Evolutionary conservation across 345 rosid species (phyloP).

Genomic region (Citrus inodora): DNA sequence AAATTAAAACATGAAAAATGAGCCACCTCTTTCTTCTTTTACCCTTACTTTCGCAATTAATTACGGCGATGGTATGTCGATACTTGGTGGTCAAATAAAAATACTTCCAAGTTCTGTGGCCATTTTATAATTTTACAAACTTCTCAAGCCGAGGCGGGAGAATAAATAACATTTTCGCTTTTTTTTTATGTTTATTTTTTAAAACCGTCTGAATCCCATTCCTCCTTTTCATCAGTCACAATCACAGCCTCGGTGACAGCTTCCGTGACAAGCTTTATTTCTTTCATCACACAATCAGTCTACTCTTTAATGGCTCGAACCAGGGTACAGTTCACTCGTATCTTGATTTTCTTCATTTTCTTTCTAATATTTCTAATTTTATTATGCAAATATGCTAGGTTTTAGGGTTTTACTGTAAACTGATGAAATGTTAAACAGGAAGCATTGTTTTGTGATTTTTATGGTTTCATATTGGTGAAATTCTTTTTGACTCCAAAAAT

Average conservation of each 20-base stretch:
- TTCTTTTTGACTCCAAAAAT: neutral
- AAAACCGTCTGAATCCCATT: neutral
- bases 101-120: neutral
- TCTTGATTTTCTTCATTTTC: neutral
- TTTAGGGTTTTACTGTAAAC: conserved; percentile 13
- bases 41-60: neutral
- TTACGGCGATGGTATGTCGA: neutral
- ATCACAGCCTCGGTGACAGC: conserved; percentile 23
- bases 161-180: neutral
- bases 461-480: neutral
- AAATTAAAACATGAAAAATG: neutral
- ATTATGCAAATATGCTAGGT: neutral
- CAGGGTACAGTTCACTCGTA: conserved; percentile 35
- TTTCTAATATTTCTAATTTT: neutral
- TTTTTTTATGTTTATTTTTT: neutral
- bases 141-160: conserved; percentile 23
- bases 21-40: neutral
- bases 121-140: neutral
- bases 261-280: conserved; percentile 27
- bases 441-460: neutral
- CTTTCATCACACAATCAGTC: neutral
- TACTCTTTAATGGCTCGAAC: conserved; percentile 60
- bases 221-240: neutral
- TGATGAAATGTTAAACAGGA: neutral
- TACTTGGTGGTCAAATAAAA: neutral